phyloP scores from a whole-genome alignment of 2,329 filamentous ascomycete species.

The Penicillium glabrum region DNA sequence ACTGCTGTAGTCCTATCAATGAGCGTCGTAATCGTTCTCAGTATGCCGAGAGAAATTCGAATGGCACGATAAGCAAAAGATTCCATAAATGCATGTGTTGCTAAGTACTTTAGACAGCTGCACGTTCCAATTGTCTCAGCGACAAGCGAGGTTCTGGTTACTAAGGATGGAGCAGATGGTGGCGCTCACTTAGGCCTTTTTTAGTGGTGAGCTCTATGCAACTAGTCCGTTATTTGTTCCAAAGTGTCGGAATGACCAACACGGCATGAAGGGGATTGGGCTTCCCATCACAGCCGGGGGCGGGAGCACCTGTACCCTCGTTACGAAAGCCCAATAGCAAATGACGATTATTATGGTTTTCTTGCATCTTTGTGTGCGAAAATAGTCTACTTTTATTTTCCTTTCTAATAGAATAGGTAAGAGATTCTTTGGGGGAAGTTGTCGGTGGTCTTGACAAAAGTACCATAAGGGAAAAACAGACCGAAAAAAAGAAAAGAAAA shows the following conservation, averaged over 20 bases:
- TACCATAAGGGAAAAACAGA: background rate
- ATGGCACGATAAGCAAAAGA: background rate
- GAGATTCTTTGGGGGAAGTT: background rate
- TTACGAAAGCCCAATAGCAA: background rate
- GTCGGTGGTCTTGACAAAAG: background rate
- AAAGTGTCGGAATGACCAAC: slow-evolving; percentile 14
- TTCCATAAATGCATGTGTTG: background rate
- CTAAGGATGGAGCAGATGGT: slow-evolving; percentile 6
- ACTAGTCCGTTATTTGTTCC: background rate
- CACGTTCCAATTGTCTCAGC: background rate
- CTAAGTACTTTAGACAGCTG: background rate
- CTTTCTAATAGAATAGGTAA: background rate
- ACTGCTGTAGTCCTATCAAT: slow-evolving; percentile 1
- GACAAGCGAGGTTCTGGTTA: slow-evolving; percentile 6
- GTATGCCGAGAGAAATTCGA: background rate
- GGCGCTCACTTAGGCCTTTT: slow-evolving; percentile 4
- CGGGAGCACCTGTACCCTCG: background rate
- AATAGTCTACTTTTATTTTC: background rate
- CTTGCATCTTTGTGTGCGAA: background rate
- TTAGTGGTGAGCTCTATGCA: background rate
- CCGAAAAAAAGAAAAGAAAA: slow-evolving; percentile 8
- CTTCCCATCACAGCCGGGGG: background rate
- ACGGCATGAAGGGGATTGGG: slow-evolving; percentile 9
- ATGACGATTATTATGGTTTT: background rate
- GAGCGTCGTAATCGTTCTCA: background rate